Percentiles rank a stretch among this genome's conserved stretches.
Evolutionary conservation across 352 stramenopile genomes (phyloP).

Genomic region (Globisporangium iwayamae): DNA sequence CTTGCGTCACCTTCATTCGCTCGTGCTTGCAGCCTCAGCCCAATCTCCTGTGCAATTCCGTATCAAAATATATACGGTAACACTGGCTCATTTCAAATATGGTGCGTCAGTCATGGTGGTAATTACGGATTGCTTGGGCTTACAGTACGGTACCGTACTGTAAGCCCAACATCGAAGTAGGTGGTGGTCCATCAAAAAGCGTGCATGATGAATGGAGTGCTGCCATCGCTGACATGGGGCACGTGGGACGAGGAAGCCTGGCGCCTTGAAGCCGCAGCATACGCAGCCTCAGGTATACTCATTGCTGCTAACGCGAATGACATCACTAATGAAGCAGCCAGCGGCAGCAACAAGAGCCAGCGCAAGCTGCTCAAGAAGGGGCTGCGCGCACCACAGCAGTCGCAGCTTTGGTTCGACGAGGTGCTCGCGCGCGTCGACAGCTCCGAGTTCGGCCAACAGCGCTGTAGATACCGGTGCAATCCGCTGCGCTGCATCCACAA

Average conservation of each 20-base stretch:
- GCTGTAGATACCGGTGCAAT: constrained; percentile 54
- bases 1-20: too few relatives aligned
- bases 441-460: constrained; percentile 29
- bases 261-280: neutral
- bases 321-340: neutral
- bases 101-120: too few relatives aligned
- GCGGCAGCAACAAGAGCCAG: constrained; percentile 32
- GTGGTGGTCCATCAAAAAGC: neutral
- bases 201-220: constrained; percentile 65
- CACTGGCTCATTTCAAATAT: too few relatives aligned
- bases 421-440: constrained; percentile 52
- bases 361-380: constrained; percentile 52
- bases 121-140: too few relatives aligned
- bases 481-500: constrained; percentile 48
- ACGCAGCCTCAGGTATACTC: neutral
- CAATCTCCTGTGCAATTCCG: too few relatives aligned
- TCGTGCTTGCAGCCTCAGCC: too few relatives aligned
- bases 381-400: constrained; percentile 37
- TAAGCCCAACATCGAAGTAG: too few relatives aligned
- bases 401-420: constrained; percentile 73
- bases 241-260: constrained; percentile 58
- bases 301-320: neutral
- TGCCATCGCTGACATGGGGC: constrained; percentile 67
- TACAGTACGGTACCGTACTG: too few relatives aligned
- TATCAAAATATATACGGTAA: too few relatives aligned